A percentile compares a stretch with the other conserved stretches of the same genome.
These are phyloP conservation scores for Triticum urartu DNA, from an alignment of 176 grass and related monocot genomes.

Conservation along the genomic window DNA sequence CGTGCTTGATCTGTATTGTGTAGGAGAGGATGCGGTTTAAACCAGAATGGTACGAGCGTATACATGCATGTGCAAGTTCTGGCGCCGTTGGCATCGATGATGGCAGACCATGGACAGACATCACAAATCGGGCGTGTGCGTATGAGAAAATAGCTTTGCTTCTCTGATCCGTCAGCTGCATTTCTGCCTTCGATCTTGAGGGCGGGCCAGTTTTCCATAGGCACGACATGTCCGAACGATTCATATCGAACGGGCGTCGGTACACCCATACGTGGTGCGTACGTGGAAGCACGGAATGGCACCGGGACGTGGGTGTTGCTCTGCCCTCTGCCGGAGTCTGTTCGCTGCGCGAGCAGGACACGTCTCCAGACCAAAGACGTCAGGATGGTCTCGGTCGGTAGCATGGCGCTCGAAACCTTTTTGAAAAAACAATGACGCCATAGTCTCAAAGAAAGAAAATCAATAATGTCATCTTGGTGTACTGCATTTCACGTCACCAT, in stretches of 20 bases:
- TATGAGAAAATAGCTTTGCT: too few species aligned
- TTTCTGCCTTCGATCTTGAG: too few species aligned
- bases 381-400: neutral
- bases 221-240: neutral
- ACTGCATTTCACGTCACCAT: neutral
- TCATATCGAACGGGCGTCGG: neutral
- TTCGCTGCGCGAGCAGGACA: neutral
- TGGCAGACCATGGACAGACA: too few species aligned
- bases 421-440: neutral
- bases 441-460: too few species aligned
- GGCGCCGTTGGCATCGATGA: too few species aligned
- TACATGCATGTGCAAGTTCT: too few species aligned
- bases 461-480: neutral
- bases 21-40: too few species aligned
- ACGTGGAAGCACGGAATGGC: constrained; percentile 20
- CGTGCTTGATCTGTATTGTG: too few species aligned
- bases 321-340: neutral
- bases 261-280: constrained; percentile 17
- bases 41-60: too few species aligned
- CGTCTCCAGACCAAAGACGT: neutral
- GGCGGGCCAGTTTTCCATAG: too few species aligned
- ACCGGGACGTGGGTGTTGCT: neutral
- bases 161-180: too few species aligned
- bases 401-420: neutral
- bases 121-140: too few species aligned